Percentiles rank a stretch among this genome's conserved stretches.
These are phyloP conservation scores for Porcisia hertigi DNA, from an alignment of 208 protist species.

Conservation along the genomic window DNA sequence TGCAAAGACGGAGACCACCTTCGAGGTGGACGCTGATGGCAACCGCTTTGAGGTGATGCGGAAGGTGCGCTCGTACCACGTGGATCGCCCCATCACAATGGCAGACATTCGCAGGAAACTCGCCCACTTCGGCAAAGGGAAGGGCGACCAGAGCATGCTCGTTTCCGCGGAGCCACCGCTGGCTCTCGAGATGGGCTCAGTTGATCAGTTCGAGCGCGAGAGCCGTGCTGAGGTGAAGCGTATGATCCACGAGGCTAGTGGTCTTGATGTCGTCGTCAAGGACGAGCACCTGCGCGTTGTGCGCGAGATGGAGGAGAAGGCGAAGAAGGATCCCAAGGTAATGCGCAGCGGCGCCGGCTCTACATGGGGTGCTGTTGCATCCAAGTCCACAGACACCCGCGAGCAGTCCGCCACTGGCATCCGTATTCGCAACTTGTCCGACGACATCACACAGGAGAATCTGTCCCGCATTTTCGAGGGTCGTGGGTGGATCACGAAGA, in stretches of 20 bases:
- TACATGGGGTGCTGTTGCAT: constrained; percentile 47
- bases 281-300: constrained; percentile 59
- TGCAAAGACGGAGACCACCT: constrained; percentile 47
- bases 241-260: constrained; percentile 65
- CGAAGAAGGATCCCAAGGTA: constrained; percentile 37
- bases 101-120: constrained; percentile 64
- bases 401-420: constrained; percentile 56
- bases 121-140: constrained; percentile 59
- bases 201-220: constrained; percentile 75
- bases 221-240: constrained; percentile 77
- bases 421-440: constrained; percentile 81
- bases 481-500: constrained; percentile 47
- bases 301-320: constrained; percentile 46
- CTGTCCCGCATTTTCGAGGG: constrained; percentile 74
- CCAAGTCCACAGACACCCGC: constrained; percentile 30
- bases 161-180: constrained; percentile 70
- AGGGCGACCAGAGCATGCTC: constrained; percentile 33
- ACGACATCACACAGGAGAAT: constrained; percentile 81
- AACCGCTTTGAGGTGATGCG: constrained; percentile 67
- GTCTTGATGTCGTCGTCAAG: constrained; percentile 50
- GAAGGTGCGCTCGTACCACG: constrained; percentile 67
- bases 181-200: constrained; percentile 75
- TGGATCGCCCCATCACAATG: constrained; percentile 45
- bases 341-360: constrained; percentile 27
- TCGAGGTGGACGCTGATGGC: constrained; percentile 54